These are phyloP conservation scores for Cryphonectria naterciae DNA, from an alignment of 2,329 filamentous ascomycete species.

Conservation along the genomic window DNA sequence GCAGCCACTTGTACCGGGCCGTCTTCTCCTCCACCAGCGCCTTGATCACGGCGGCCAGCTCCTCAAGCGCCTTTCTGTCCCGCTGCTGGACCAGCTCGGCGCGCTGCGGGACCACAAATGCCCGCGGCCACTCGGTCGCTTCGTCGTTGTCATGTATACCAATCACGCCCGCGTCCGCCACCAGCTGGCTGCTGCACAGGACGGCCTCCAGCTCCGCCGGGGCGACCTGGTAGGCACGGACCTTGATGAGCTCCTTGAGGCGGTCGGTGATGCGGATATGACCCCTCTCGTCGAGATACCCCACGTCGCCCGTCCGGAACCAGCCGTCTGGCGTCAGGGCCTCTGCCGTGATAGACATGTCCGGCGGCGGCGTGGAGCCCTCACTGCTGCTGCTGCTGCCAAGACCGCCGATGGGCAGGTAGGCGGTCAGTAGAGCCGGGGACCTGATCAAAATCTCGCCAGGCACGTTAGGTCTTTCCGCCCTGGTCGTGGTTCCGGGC, in stretches of 20 bases:
- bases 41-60: constrained; percentile 58
- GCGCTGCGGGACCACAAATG: constrained; percentile 53
- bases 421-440: constrained; percentile 69
- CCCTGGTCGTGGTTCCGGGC: constrained; percentile 38
- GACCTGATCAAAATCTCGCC: constrained; percentile 70
- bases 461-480: constrained; percentile 51
- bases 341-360: constrained; percentile 44
- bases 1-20: constrained; percentile 67
- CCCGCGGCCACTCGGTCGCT: constrained; percentile 63
- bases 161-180: constrained; percentile 58
- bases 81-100: constrained; percentile 24
- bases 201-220: constrained; percentile 48
- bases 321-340: constrained; percentile 61
- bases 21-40: constrained; percentile 62
- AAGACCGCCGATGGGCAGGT: constrained; percentile 62
- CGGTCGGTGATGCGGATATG: constrained; percentile 71
- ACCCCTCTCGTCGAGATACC: constrained; percentile 57
- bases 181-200: constrained; percentile 38
- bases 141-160: constrained; percentile 55
- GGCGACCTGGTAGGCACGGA: constrained; percentile 48
- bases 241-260: constrained; percentile 64
- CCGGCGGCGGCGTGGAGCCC: constrained; percentile 30
- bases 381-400: neutral
- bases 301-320: constrained; percentile 74
- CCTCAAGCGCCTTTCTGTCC: constrained; percentile 44